Conservation (phyloP, 2,329 filamentous ascomycete genomes). For the Colletotrichum tropicicola region DNA sequence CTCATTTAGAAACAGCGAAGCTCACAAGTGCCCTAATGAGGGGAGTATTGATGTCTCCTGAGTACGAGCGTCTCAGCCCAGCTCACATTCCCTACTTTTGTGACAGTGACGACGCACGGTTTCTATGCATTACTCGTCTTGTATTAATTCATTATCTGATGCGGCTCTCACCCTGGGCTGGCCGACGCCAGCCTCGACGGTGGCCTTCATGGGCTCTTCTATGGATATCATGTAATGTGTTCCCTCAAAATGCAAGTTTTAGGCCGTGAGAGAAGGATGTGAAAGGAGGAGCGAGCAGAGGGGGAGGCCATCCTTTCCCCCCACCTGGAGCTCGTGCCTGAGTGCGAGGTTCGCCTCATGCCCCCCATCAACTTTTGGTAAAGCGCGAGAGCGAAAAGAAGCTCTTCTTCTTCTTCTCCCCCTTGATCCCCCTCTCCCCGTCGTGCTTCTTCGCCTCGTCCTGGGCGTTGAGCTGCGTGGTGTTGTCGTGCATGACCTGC, state of each 20-base stretch:
- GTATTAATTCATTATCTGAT: not conserved
- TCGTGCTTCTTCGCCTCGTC: conserved; percentile 37
- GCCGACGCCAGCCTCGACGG: not conserved
- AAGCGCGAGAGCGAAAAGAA: conserved; percentile 14
- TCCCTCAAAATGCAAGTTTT: not conserved
- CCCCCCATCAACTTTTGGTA: not conserved
- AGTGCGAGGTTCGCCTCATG: not conserved
- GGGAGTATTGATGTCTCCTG: too few species aligned
- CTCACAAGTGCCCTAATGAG: too few species aligned
- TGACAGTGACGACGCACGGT: not conserved
- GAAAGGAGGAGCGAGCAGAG: not conserved
- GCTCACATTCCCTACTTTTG: not conserved
- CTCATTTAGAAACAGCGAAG: too few species aligned
- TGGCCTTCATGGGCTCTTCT: not conserved
- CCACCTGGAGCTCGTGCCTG: not conserved
- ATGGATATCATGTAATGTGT: not conserved
- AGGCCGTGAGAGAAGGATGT: not conserved
- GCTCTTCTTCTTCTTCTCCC: conserved; percentile 10
- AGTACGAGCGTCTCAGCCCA: not conserved
- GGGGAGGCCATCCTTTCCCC: too few species aligned
- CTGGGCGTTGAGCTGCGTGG: conserved; percentile 57
- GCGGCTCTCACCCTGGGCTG: too few species aligned
- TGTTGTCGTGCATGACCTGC: conserved; percentile 63
- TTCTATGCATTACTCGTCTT: not conserved
- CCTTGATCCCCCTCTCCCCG: conserved; percentile 6